Conservation (phyloP, 352 stramenopile genomes). For the Pythium diclinum region DNA sequence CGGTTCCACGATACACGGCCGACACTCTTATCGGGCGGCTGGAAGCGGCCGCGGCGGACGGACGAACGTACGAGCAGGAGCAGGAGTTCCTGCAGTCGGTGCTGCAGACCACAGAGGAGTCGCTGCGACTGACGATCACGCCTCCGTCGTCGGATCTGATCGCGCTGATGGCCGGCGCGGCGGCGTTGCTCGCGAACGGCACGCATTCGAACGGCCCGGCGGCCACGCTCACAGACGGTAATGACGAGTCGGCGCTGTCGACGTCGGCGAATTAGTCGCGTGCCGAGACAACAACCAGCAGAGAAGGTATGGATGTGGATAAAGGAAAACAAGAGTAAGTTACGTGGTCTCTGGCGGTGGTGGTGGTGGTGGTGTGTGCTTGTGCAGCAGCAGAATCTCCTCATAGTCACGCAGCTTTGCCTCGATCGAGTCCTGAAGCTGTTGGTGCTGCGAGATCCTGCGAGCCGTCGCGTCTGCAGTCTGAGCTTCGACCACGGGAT, state of each 20-base stretch:
- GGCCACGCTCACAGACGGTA: constrained; percentile 4
- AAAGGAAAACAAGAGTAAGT: neutral
- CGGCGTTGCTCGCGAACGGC: constrained; percentile 11
- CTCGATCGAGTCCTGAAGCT: constrained; percentile 19
- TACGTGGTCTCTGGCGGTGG: neutral
- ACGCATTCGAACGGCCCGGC: constrained; percentile 18
- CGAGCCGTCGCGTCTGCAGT: neutral
- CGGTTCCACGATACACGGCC: constrained; percentile 24
- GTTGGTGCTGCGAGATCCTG: constrained; percentile 9
- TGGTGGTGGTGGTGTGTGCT: neutral
- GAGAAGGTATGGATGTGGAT: neutral
- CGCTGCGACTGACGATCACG: constrained; percentile 48
- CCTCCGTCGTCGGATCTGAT: constrained; percentile 58
- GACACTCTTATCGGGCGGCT: constrained; percentile 52
- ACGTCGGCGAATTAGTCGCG: constrained; percentile 10
- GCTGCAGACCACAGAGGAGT: constrained; percentile 43
- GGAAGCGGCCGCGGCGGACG: constrained; percentile 35
- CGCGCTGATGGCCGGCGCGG: constrained; percentile 49
- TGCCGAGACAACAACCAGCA: neutral
- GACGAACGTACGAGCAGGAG: constrained; percentile 54
- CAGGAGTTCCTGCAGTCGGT: constrained; percentile 45
- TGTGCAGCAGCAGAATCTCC: constrained; percentile 1
- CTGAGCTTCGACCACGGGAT: neutral
- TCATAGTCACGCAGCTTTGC: constrained; percentile 26
- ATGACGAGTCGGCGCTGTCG: neutral